Base-by-base conservation (phyloP, 192 early-diverging fungal species). In the Entomortierella lignicola region DNA sequence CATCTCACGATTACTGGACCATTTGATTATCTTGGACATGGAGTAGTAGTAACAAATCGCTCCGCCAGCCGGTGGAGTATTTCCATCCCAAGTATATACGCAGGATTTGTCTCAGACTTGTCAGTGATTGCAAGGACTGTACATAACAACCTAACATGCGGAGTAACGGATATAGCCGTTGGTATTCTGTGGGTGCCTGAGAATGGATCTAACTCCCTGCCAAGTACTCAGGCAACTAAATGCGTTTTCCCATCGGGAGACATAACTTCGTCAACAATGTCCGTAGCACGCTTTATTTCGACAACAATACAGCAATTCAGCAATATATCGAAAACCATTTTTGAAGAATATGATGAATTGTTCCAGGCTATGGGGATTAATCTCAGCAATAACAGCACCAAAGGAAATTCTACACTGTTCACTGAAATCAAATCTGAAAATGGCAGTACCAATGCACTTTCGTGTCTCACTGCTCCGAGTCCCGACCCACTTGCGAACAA, bases 211-310 rank as follows among this genome's bases (percentile, higher is more conserved):
- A 31, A 31, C 20, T 43, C 54, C 13, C 23, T 54, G n/a, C 71
- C 71, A 25, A 20, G 4, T 26, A 72, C 63, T 6, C 18, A 18
- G 1, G 11, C 51, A 34, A 72, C 71, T 56, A 72, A 66, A 39
- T 73, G 71, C 53, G 5, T 59, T 0, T 13, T 2, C 17, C 29
- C 50, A 39, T 1, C 30, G 2, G 62, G 50, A 21, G 50, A 63
- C 4, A 39, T 53, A 12, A 15, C 10, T 27, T 48, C 31, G 20
- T 1, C 53, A 4, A 53, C 62, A 6, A 15, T 53, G 12, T 53
- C 62, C 11, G 3, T 21, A 2, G 27, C 23, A 5, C 34, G 32
- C 4, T 63, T 63, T 25, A 12, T 27, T 2, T 5, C 62, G 0
- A 48, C 26, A 21, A 8, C 47, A 4, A n/a, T 53, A 13, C 29